Conservation (phyloP, 1,284 basidiomycete species). For the Ganoderma boninense region DNA sequence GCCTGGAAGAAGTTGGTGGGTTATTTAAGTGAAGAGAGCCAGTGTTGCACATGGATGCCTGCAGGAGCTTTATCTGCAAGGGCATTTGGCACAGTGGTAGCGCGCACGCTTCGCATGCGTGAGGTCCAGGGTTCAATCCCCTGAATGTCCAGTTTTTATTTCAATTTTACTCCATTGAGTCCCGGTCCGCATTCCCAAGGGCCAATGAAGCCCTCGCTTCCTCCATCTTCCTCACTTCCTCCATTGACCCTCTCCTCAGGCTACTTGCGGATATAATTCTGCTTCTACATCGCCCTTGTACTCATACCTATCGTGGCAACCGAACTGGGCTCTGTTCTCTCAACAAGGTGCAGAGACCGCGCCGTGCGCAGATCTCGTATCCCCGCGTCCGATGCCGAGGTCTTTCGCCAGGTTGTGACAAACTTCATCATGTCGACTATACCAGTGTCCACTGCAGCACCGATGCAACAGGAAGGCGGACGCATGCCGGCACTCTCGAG, state of each 20-base stretch:
- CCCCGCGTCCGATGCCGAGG: conserved; percentile 29
- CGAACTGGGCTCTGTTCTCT: conserved; percentile 24
- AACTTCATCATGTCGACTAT: conserved; percentile 33
- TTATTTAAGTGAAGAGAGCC: too few relatives aligned
- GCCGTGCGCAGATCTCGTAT: conserved; percentile 28
- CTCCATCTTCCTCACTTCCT: not conserved
- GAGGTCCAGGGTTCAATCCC: conserved; percentile 33
- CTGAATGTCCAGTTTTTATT: conserved; percentile 21
- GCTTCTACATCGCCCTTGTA: not conserved
- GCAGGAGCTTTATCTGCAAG: too few relatives aligned
- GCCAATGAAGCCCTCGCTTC: too few relatives aligned
- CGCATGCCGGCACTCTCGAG: not conserved
- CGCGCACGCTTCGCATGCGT: conserved; percentile 34
- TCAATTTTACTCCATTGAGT: not conserved
- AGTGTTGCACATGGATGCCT: too few relatives aligned
- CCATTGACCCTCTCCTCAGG: not conserved
- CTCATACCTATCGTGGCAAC: conserved; percentile 13
- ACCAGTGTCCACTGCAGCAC: not conserved
- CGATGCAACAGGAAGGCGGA: not conserved
- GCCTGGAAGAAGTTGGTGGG: too few relatives aligned
- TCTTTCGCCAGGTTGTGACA: conserved; percentile 32
- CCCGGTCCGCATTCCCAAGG: not conserved
- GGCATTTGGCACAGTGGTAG: conserved; percentile 34
- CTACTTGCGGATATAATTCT: not conserved
- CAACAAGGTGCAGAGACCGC: conserved; percentile 28